Evolutionary conservation across 495 filamentous ascomycete genomes (phyloP).

Genomic region (Apodospora peruviana): DNA sequence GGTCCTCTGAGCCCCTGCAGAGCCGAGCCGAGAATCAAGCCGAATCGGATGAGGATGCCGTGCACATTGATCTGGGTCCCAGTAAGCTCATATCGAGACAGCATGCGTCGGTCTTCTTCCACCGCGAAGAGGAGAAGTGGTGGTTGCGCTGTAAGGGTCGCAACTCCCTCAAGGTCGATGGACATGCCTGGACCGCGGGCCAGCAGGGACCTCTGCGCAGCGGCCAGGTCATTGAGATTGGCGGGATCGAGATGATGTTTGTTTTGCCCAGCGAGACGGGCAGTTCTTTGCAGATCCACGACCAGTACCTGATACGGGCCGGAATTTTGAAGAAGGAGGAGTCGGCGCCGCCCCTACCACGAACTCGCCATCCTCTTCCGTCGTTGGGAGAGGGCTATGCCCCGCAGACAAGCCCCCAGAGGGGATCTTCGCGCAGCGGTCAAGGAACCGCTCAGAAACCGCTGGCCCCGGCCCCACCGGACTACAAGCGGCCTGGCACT

Average conservation of each 20-base stretch:
- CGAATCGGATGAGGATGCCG: conserved; percentile 35
- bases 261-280: conserved; percentile 67
- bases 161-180: conserved; percentile 82
- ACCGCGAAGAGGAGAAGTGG: conserved; percentile 65
- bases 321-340: conserved; percentile 33
- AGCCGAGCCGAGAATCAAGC: conserved; percentile 22
- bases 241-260: conserved; percentile 96
- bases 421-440: conserved; percentile 16
- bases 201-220: conserved; percentile 62
- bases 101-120: conserved; percentile 82
- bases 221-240: conserved; percentile 85
- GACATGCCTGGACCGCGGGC: conserved; percentile 57
- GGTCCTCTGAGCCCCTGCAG: conserved; percentile 57
- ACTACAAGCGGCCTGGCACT: conserved; percentile 63
- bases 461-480: conserved; percentile 63
- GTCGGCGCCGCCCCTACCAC: conserved; percentile 8
- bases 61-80: conserved; percentile 91
- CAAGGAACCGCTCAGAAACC: conserved; percentile 43
- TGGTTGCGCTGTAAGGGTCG: conserved; percentile 80
- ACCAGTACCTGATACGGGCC: conserved; percentile 47
- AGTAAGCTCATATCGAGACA: conserved; percentile 85
- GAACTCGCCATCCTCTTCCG: conserved; percentile 43
- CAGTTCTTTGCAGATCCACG: conserved; percentile 52
- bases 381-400: conserved; percentile 36
- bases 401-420: conserved; percentile 19